phyloP scores from a whole-genome alignment of 1,284 basidiomycete species.

The Ustilago loliicola region DNA sequence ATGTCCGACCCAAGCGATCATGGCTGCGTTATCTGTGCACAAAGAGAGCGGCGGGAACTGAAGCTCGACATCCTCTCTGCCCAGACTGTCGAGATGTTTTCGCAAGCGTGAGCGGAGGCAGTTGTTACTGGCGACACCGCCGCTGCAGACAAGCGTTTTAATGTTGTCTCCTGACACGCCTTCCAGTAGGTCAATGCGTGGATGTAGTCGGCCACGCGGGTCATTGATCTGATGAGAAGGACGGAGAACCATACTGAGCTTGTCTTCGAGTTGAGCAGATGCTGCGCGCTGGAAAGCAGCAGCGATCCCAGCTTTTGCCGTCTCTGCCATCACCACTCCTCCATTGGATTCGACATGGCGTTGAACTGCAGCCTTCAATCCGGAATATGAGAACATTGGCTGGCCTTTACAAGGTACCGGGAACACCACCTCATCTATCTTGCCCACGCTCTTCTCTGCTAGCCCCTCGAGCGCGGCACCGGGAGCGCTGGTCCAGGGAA shows the following conservation, averaged over 20 bases:
- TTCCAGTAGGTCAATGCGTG: slow-evolving; percentile 24
- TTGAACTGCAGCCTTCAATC: slow-evolving; percentile 55
- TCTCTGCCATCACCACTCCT: slow-evolving; percentile 1
- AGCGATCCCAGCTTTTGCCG: slow-evolving; percentile 31
- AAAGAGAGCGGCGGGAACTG: slow-evolving; percentile 64
- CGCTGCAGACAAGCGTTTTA: slow-evolving; percentile 61
- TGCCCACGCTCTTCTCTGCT: neutral
- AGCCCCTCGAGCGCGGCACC: slow-evolving; percentile 61
- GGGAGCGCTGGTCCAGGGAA: slow-evolving; percentile 62
- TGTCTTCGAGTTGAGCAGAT: slow-evolving; percentile 64
- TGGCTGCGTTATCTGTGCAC: slow-evolving; percentile 68
- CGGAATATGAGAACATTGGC: slow-evolving; percentile 63
- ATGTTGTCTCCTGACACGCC: slow-evolving; percentile 23
- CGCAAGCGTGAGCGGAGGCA: slow-evolving; percentile 52
- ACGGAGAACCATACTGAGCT: slow-evolving; percentile 50
- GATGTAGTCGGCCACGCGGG: slow-evolving; percentile 11
- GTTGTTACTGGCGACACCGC: slow-evolving; percentile 66
- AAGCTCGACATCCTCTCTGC: slow-evolving; percentile 43
- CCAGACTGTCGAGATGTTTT: slow-evolving; percentile 34
- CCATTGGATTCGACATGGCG: slow-evolving; percentile 34
- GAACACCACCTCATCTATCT: slow-evolving; percentile 11
- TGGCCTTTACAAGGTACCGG: slow-evolving; percentile 55
- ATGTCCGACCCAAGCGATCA: slow-evolving; percentile 67
- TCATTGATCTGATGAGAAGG: slow-evolving; percentile 15
- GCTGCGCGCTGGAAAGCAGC: slow-evolving; percentile 62